A percentile compares a stretch with the other conserved stretches of the same genome.
Conservation (phyloP, 164 flowering plant genomes). For the Kalanchoe fedtschenkoi region DNA sequence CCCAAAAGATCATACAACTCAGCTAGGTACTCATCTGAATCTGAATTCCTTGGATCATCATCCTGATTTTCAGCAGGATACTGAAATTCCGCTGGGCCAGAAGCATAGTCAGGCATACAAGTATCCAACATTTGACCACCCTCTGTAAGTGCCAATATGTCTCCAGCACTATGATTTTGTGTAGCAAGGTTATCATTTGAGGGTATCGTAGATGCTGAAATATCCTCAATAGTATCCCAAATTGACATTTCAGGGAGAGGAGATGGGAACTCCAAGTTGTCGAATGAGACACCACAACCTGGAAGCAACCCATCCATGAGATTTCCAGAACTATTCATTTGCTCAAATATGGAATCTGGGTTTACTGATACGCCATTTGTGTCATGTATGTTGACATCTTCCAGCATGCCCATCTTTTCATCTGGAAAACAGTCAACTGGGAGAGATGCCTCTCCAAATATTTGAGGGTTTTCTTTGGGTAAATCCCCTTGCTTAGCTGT, state of each 20-base stretch:
- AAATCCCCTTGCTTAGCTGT: conserved; percentile 21
- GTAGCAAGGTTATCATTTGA: conserved; percentile 17
- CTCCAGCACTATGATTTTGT: conserved; percentile 14
- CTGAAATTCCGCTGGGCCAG: conserved; percentile 17
- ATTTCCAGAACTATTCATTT: conserved; percentile 26
- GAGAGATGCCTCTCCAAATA: conserved; percentile 19
- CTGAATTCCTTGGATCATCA: conserved; percentile 33
- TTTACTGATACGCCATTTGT: conserved; percentile 5
- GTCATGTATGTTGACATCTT: conserved; percentile 20
- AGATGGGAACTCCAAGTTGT: conserved; percentile 35
- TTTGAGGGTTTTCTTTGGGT: conserved; percentile 20
- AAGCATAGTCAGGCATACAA: conserved; percentile 20
- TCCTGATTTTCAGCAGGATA: conserved; percentile 16
- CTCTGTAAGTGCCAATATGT: conserved; percentile 16
- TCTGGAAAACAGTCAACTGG: conserved; percentile 11
- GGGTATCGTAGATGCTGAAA: conserved; percentile 30
- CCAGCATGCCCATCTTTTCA: conserved; percentile 23
- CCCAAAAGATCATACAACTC: conserved; percentile 20
- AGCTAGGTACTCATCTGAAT: conserved; percentile 31
- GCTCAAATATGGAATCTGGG: conserved; percentile 10
- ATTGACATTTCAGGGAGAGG: conserved; percentile 35
- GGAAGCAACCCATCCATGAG: conserved; percentile 26
- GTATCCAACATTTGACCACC: conserved; percentile 18
- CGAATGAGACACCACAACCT: conserved; percentile 37
- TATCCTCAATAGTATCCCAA: conserved; percentile 37